Evolutionary conservation across 2,329 filamentous ascomycete species (phyloP).

Genomic region (Aspergillus caelatus): DNA sequence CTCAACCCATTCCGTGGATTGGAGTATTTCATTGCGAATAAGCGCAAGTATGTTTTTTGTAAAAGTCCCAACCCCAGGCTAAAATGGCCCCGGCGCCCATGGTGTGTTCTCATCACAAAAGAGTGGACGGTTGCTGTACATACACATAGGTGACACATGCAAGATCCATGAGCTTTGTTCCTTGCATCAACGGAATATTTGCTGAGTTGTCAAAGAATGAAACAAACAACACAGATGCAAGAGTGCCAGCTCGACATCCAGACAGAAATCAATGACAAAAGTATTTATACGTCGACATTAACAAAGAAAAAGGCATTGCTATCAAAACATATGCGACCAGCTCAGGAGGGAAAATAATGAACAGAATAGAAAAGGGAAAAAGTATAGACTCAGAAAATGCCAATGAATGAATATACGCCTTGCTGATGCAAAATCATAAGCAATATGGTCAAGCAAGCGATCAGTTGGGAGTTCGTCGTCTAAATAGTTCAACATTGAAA

Average conservation of each 20-base stretch:
- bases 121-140: neutral
- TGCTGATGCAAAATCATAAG: conserved; percentile 27
- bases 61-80: neutral
- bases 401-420: conserved; percentile 24
- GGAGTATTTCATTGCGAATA: neutral
- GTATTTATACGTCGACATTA: neutral
- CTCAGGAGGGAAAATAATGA: conserved; percentile 11
- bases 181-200: neutral
- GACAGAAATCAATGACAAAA: neutral
- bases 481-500: neutral
- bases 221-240: conserved; percentile 15
- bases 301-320: conserved; percentile 1
- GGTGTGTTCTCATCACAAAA: neutral
- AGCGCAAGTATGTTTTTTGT: neutral
- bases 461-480: conserved; percentile 11
- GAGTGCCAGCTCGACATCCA: conserved; percentile 24
- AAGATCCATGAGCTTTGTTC: conserved; percentile 8
- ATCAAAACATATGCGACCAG: conserved; percentile 9
- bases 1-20: neutral
- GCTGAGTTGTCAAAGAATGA: neutral
- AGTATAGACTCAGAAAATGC: conserved; percentile 8
- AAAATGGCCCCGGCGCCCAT: neutral
- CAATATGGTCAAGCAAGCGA: conserved; percentile 21
- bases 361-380: conserved; percentile 3
- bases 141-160: neutral